Conservation (phyloP, 129 eudicot genomes). For the Arctium lappa region DNA sequence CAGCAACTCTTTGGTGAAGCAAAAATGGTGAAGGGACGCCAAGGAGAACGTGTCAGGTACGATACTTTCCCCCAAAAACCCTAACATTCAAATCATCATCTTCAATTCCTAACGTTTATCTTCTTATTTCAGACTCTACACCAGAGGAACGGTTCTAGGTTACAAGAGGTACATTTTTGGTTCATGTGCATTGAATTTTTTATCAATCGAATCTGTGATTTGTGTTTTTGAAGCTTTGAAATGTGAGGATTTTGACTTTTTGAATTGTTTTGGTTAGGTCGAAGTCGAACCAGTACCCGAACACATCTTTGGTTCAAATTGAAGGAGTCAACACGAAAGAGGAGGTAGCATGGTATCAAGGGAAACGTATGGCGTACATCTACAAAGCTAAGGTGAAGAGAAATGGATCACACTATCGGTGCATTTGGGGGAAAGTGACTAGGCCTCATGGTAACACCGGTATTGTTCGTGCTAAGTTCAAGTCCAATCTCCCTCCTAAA, state of each 20-base stretch:
- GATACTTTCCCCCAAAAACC: neutral
- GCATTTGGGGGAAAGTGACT: constrained; percentile 45
- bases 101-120: neutral
- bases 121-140: constrained; percentile 32
- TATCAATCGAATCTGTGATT: neutral
- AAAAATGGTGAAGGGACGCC: constrained; percentile 49
- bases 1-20: constrained; percentile 6
- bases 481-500: constrained; percentile 42
- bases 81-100: neutral
- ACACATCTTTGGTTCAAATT: constrained; percentile 38
- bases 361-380: constrained; percentile 45
- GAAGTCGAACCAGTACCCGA: constrained; percentile 42
- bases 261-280: constrained; percentile 22
- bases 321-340: constrained; percentile 51
- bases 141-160: constrained; percentile 43
- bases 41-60: constrained; percentile 48
- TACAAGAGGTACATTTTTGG: constrained; percentile 31
- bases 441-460: constrained; percentile 50
- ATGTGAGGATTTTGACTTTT: neutral
- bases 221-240: neutral
- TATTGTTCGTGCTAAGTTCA: constrained; percentile 47
- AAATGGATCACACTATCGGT: constrained; percentile 38
- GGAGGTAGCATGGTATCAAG: constrained; percentile 51
- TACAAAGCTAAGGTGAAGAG: constrained; percentile 46
- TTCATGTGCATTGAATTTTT: neutral